Conservation (phyloP, 352 stramenopile species). For the Phytophthora citrophthora region DNA sequence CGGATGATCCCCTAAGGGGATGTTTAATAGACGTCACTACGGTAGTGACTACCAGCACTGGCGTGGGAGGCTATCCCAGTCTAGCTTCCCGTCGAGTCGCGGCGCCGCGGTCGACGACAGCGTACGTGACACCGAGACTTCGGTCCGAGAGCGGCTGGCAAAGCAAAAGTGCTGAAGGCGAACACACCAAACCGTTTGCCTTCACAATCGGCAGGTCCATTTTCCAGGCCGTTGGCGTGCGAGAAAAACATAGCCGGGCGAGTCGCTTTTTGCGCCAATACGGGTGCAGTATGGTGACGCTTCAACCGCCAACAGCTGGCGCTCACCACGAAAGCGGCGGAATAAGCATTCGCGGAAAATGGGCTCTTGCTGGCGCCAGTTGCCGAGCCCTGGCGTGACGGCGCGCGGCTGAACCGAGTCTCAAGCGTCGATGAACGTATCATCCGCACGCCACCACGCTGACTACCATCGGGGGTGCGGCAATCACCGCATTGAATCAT, state of each 20-base stretch:
- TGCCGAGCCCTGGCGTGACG: neutral
- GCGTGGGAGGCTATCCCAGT: constrained; percentile 11
- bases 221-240: constrained; percentile 21
- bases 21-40: too few species aligned
- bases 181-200: neutral
- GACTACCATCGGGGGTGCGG: neutral
- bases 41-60: too few species aligned
- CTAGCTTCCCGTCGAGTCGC: constrained; percentile 28
- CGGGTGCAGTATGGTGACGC: constrained; percentile 3
- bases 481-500: constrained; percentile 3
- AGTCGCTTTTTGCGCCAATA: constrained; percentile 13
- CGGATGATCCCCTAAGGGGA: too few species aligned
- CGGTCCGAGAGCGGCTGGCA: neutral
- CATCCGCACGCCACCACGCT: constrained; percentile 16
- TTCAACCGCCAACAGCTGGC: constrained; percentile 23
- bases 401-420: constrained; percentile 9
- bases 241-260: constrained; percentile 17
- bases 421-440: constrained; percentile 16
- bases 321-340: constrained; percentile 25
- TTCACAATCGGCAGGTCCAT: constrained; percentile 21
- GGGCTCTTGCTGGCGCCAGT: constrained; percentile 6
- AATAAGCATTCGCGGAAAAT: constrained; percentile 22
- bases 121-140: constrained; percentile 14
- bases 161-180: neutral
- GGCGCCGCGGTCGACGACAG: constrained; percentile 6